phyloP scores from a whole-genome alignment of 352 stramenopile species.

The Globisporangium spiculum region DNA sequence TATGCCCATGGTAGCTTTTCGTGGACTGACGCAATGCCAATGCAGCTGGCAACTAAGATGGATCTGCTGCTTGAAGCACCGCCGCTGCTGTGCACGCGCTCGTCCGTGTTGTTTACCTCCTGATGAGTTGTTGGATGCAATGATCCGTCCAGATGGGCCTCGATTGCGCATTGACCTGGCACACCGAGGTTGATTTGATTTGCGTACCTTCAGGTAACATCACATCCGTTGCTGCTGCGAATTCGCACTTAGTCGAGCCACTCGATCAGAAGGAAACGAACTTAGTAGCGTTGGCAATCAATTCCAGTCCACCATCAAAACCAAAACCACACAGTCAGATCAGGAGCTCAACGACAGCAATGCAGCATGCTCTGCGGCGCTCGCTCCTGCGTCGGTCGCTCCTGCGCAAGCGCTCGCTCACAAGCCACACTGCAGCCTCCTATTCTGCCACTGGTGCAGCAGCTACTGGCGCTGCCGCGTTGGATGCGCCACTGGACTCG shows the following conservation, averaged over 20 bases:
- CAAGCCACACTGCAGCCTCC: background rate
- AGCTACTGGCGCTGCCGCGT: background rate
- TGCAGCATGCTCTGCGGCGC: constrained; percentile 4
- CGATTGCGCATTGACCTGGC: background rate
- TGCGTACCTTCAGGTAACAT: background rate
- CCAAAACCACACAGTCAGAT: background rate
- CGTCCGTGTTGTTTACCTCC: background rate
- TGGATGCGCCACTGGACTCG: constrained; percentile 29
- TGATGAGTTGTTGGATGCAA: background rate
- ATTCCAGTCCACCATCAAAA: background rate
- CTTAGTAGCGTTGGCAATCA: background rate
- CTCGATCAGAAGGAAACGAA: background rate
- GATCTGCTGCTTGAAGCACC: background rate
- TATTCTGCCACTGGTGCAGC: background rate
- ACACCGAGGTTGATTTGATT: background rate
- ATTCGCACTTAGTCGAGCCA: background rate
- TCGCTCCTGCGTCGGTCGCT: constrained; percentile 2
- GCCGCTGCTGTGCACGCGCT: background rate
- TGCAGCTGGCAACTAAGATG: background rate
- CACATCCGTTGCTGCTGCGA: background rate
- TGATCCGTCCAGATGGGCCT: background rate
- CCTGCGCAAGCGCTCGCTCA: constrained; percentile 2
- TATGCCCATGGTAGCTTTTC: background rate
- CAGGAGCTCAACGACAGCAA: background rate
- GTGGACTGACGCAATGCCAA: background rate